Conservation (phyloP, 805 yeast species). For the Candida taoyuanica region DNA sequence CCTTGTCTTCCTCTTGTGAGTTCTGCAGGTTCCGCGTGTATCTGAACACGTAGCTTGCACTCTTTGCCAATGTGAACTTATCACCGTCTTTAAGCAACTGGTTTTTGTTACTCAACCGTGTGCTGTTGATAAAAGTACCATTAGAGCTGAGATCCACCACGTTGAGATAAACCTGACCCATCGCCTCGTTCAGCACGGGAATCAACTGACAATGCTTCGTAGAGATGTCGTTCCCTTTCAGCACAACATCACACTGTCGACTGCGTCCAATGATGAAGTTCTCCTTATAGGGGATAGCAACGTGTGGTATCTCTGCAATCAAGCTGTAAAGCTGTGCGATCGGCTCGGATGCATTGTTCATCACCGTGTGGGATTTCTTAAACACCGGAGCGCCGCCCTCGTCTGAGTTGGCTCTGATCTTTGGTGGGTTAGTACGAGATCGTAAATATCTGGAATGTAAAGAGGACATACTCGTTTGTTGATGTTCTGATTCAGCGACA, state of each 20-base stretch:
- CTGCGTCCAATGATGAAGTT: slow-evolving; percentile 48
- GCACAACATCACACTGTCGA: slow-evolving; percentile 50
- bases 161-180: slow-evolving; percentile 35
- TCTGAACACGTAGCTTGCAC: slow-evolving; percentile 46
- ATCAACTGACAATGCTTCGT: slow-evolving; percentile 57
- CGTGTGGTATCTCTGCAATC: slow-evolving; percentile 15
- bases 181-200: slow-evolving; percentile 35
- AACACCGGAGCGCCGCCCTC: slow-evolving; percentile 13
- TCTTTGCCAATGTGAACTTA: slow-evolving; percentile 51
- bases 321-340: slow-evolving; percentile 19
- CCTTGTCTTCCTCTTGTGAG: slow-evolving; percentile 9
- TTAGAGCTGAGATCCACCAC: slow-evolving; percentile 54
- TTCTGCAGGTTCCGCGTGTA: slow-evolving; percentile 29
- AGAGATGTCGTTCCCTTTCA: slow-evolving; percentile 58
- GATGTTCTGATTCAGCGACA: slow-evolving; percentile 11
- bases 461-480: slow-evolving; percentile 16
- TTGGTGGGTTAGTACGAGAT: slow-evolving; percentile 1
- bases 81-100: slow-evolving; percentile 59
- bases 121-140: slow-evolving; percentile 65
- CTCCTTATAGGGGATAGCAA: slow-evolving; percentile 29
- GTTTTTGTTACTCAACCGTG: slow-evolving; percentile 40
- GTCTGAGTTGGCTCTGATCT: slow-evolving; percentile 10
- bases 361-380: slow-evolving; percentile 18
- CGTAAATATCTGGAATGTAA: not conserved
- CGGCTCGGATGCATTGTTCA: too few relatives aligned